Evolutionary conservation across 1,284 basidiomycete species (phyloP), one percentile per base, ranked within the genome.

Genomic region (Neolentinus lepideus): DNA sequence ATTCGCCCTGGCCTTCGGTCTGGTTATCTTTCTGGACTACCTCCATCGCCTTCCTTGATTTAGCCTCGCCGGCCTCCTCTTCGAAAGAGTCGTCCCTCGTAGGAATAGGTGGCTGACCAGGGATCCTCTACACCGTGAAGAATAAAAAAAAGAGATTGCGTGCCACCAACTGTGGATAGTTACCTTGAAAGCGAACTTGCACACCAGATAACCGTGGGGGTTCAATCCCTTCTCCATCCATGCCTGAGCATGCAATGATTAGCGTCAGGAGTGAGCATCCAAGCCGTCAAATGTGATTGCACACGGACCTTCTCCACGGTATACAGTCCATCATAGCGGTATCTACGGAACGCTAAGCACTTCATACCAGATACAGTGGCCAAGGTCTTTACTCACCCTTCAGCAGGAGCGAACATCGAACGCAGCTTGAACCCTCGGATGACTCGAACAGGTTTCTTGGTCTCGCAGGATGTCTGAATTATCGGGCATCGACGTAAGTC

Each of bases 311-410:
- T 83, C 67, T 87, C 85, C 6, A 91, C 86, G 1, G 67, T 71
- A 64, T 94, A 94, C 26, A 94, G 73, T 0, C 92, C 92, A 62
- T 92, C 87, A 64, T 94, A 94, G 10, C 91, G 84, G 64, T 92
- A 94, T 16, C 89, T 85, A 56, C 31, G 43, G 35, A 43, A 43
- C 53, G 47, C 35, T 48, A 6, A 35, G n/a, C 21, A 43, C 36
- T 27, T 35, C 29, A 54, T 10, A 48, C 2, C 8, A 27, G 2
- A 46, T 11, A 43, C 21, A 47, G 43, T 21, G 59, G 54, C 22
- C n/a, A n/a, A n/a, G n/a, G 24, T n/a, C 38, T 14, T 11, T n/a
- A 59, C 71, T 52, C 59, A 85, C 84, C 88, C 89, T 75, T 88
- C 83, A 25, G 70, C 74, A 11, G 89, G 90, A 10, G 85, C 88